Percentiles rank a stretch among this genome's conserved stretches.
These are phyloP conservation scores for Tulasnella sp. DNA, from an alignment of 768 basidiomycete species.

Conservation along the genomic window DNA sequence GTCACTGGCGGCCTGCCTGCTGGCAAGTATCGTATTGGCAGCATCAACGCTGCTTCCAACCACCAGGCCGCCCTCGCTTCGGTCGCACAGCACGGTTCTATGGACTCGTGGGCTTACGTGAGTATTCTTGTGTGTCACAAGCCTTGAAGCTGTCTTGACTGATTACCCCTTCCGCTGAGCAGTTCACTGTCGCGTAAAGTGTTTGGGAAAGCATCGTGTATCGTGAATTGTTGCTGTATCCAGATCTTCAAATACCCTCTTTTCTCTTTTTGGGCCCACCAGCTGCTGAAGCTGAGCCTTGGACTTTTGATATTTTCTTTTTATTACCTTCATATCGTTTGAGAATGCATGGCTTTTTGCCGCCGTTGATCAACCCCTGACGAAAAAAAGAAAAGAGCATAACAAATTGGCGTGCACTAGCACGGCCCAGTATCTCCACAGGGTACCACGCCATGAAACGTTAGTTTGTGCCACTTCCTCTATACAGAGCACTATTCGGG, in stretches of 20 bases:
- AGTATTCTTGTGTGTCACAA: not conserved
- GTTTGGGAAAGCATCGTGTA: not conserved
- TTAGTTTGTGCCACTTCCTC: no score
- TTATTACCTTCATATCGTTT: slow-evolving; percentile 8
- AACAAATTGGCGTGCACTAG: not conserved
- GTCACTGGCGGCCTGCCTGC: slow-evolving; percentile 38
- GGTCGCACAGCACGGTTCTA: slow-evolving; percentile 33
- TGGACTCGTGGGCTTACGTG: slow-evolving; percentile 33
- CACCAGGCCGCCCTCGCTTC: slow-evolving; percentile 32
- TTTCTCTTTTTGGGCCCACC: not conserved
- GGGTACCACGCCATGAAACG: not conserved
- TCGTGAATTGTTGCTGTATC: not conserved
- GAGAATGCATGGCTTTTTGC: not conserved
- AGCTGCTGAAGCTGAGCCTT: slow-evolving; percentile 2
- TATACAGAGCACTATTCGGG: no score
- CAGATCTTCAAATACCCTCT: not conserved
- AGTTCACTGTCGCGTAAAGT: not conserved
- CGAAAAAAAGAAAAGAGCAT: not conserved
- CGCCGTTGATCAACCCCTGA: not conserved
- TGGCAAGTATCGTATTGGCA: slow-evolving; percentile 34
- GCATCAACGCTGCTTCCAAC: slow-evolving; percentile 31
- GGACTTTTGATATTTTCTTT: not conserved
- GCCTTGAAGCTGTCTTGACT: not conserved
- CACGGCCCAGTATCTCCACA: not conserved
- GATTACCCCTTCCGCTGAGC: not conserved